These are phyloP conservation scores for Ceratobasidium papillatum DNA, from an alignment of 1,284 basidiomycete species.

Conservation along the genomic window DNA sequence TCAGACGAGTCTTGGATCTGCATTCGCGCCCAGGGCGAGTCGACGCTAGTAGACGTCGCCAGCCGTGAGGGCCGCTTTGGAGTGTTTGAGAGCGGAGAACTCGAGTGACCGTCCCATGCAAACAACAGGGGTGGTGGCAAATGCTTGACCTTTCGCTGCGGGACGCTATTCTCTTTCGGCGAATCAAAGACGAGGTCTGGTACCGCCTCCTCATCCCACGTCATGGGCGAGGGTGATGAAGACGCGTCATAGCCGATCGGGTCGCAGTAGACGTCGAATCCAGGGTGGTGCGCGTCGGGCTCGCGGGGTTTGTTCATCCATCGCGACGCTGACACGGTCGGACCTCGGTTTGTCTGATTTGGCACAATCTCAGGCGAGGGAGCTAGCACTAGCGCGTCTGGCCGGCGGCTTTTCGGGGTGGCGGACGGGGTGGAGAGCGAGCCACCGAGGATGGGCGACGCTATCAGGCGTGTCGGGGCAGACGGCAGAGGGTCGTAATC, in stretches of 20 bases:
- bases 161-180: conserved; percentile 24
- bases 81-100: conserved; percentile 15
- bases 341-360: conserved; percentile 9
- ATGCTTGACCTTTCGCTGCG: conserved; percentile 24
- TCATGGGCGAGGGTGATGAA: neutral
- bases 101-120: neutral
- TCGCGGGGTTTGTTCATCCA: conserved; percentile 19
- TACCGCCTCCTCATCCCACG: conserved; percentile 25
- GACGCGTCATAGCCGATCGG: conserved; percentile 38
- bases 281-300: conserved; percentile 34
- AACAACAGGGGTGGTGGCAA: conserved; percentile 18
- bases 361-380: conserved; percentile 33
- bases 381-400: conserved; percentile 11
- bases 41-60: conserved; percentile 11
- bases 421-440: neutral
- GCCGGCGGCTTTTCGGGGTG: conserved; percentile 30
- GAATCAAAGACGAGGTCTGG: conserved; percentile 32
- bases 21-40: conserved; percentile 38
- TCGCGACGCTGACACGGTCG: neutral
- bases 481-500: conserved; percentile 16
- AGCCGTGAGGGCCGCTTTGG: conserved; percentile 26
- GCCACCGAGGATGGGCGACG: conserved; percentile 1
- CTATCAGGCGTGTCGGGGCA: neutral
- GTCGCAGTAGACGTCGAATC: conserved; percentile 38
- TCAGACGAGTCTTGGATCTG: conserved; percentile 8